Conservation (phyloP, 2,329 filamentous ascomycete species). For the Diplodia intermedia region DNA sequence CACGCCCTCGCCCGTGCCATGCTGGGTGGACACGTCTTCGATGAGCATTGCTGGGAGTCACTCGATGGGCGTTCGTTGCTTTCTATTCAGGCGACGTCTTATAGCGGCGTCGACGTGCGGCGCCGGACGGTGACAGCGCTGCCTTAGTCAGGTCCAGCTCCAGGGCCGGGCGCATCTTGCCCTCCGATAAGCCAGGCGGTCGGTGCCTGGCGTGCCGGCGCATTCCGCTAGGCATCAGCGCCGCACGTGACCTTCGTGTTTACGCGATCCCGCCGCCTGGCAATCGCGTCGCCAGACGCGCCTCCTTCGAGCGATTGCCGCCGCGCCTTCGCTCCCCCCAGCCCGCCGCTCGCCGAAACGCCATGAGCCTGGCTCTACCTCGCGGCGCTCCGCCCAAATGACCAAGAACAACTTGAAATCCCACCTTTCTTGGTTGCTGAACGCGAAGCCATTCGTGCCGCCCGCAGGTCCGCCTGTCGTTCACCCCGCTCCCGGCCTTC, state of each 20-base stretch:
- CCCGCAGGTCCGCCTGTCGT: slow-evolving; percentile 31
- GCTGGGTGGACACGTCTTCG: neutral
- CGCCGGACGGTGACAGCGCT: slow-evolving; percentile 2
- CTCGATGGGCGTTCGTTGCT: neutral
- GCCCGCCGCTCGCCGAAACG: neutral
- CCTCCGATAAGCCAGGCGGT: no score
- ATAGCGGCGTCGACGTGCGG: neutral
- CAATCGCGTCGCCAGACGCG: slow-evolving; percentile 17
- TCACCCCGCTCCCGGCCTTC: neutral
- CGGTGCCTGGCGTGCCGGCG: no score
- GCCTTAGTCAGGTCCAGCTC: slow-evolving; percentile 4
- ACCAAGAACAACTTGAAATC: slow-evolving; percentile 57
- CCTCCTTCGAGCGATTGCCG: neutral
- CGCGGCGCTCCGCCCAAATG: slow-evolving; percentile 43
- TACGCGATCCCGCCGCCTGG: slow-evolving; percentile 11
- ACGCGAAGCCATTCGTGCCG: slow-evolving; percentile 55
- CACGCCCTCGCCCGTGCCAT: neutral
- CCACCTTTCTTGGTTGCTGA: slow-evolving; percentile 58
- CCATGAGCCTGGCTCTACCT: slow-evolving; percentile 10
- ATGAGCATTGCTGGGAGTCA: neutral
- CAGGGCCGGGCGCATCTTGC: no score
- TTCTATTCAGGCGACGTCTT: neutral
- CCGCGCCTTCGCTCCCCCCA: neutral
- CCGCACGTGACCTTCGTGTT: slow-evolving; percentile 6
- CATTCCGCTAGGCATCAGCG: neutral